These are phyloP conservation scores for Boletus speciosus DNA, from an alignment of 768 basidiomycete species.

Conservation along the genomic window DNA sequence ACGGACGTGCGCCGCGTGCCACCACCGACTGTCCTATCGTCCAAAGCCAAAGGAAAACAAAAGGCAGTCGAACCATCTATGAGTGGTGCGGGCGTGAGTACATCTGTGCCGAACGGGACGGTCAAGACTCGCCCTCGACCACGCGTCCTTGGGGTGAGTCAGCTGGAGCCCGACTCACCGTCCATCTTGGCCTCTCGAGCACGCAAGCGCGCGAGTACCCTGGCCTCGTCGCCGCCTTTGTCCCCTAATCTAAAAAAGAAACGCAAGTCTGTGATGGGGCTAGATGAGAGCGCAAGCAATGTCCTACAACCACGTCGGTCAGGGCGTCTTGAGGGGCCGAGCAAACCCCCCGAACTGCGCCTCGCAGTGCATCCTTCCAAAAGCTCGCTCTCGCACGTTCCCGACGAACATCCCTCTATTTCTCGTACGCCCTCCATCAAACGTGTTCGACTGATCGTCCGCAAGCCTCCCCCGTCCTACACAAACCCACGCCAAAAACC, in stretches of 20 bases:
- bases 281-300: constrained; percentile 4
- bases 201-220: constrained; percentile 28
- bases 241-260: constrained; percentile 26
- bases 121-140: constrained; percentile 8
- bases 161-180: constrained; percentile 2
- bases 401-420: background rate
- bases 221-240: constrained; percentile 15
- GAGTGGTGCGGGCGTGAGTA: constrained; percentile 2
- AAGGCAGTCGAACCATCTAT: constrained; percentile 21
- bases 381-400: background rate
- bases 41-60: constrained; percentile 33
- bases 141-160: background rate
- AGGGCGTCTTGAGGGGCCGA: constrained; percentile 16
- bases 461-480: constrained; percentile 54
- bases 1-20: constrained; percentile 9
- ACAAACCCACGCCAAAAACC: constrained; percentile 71
- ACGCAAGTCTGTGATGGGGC: constrained; percentile 17
- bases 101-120: constrained; percentile 14
- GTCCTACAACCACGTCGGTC: constrained; percentile 16
- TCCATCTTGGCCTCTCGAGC: constrained; percentile 10
- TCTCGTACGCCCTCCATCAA: constrained; percentile 39
- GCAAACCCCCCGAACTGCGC: constrained; percentile 8
- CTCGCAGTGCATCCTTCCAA: background rate
- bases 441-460: constrained; percentile 64
- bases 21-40: constrained; percentile 12